Conservation (phyloP, 495 filamentous ascomycete genomes). For the Penicillium goetzii region DNA sequence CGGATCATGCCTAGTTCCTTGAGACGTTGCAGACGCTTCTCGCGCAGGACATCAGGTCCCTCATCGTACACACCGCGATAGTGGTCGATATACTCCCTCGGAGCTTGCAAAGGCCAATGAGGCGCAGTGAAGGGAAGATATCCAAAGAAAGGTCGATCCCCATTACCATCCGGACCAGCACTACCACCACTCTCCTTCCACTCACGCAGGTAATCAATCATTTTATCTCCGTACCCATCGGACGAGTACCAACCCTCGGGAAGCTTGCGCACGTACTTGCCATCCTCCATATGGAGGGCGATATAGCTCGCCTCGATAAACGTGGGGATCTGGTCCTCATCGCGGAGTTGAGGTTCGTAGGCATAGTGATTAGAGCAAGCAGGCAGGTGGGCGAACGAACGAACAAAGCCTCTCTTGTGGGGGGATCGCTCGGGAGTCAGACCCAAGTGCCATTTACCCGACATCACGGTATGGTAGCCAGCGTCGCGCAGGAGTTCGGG, state of each 20-base stretch:
- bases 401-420: slow-evolving; percentile 48
- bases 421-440: slow-evolving; percentile 51
- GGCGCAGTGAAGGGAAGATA: slow-evolving; percentile 64
- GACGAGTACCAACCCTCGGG: slow-evolving; percentile 62
- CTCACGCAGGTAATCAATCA: slow-evolving; percentile 57
- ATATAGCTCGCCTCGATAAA: slow-evolving; percentile 57
- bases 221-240: slow-evolving; percentile 56
- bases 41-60: slow-evolving; percentile 57
- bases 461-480: slow-evolving; percentile 66
- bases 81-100: slow-evolving; percentile 53
- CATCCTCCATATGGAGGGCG: slow-evolving; percentile 63
- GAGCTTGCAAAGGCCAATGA: slow-evolving; percentile 65
- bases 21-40: slow-evolving; percentile 53
- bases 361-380: slow-evolving; percentile 66
- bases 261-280: slow-evolving; percentile 55
- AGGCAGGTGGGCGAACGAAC: slow-evolving; percentile 56
- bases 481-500: slow-evolving; percentile 64
- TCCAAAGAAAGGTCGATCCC: slow-evolving; percentile 61
- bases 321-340: slow-evolving; percentile 49
- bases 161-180: slow-evolving; percentile 32
- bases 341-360: slow-evolving; percentile 57
- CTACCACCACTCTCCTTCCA: slow-evolving; percentile 49
- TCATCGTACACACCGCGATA: slow-evolving; percentile 61
- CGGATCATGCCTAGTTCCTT: slow-evolving; percentile 56
- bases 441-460: slow-evolving; percentile 61